Conservation (phyloP, 345 rosid species). For the Mangifera indica region DNA sequence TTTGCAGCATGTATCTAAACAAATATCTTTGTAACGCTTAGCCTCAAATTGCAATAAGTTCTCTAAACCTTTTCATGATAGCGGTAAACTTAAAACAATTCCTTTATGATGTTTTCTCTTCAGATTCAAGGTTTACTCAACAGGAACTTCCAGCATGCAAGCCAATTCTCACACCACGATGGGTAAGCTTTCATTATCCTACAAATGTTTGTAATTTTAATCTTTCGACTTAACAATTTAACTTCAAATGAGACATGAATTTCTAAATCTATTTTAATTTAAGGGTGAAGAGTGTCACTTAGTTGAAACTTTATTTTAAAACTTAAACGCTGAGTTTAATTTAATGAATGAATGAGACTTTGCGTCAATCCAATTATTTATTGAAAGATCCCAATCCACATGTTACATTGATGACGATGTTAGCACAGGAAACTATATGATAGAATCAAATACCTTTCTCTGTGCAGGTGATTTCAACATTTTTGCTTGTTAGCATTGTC, state of each 20-base stretch:
- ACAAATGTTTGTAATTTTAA: not conserved
- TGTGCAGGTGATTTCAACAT: constrained; percentile 80
- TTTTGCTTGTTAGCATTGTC: constrained; percentile 84
- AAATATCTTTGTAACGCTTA: not conserved
- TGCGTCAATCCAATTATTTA: not conserved
- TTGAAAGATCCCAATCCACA: not conserved
- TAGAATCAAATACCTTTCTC: not conserved
- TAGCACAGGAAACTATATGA: not conserved
- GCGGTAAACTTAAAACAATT: not conserved
- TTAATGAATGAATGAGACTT: not conserved
- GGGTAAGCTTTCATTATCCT: constrained; percentile 50
- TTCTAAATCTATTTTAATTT: not conserved
- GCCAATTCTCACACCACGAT: constrained; percentile 91
- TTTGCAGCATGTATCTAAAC: not conserved
- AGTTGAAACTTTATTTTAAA: too few species aligned
- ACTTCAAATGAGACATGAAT: not conserved
- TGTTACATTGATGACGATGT: not conserved
- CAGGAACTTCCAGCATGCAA: constrained; percentile 99
- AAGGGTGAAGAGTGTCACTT: not conserved
- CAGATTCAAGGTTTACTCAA: constrained; percentile 94
- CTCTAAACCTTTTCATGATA: not conserved
- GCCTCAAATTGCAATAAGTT: not conserved
- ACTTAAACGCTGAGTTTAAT: too few species aligned
- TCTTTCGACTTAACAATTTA: not conserved
- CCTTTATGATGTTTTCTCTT: constrained; percentile 13